These are phyloP conservation scores for Lichina pygmaea DNA, from an alignment of 495 filamentous ascomycete species.

Conservation along the genomic window DNA sequence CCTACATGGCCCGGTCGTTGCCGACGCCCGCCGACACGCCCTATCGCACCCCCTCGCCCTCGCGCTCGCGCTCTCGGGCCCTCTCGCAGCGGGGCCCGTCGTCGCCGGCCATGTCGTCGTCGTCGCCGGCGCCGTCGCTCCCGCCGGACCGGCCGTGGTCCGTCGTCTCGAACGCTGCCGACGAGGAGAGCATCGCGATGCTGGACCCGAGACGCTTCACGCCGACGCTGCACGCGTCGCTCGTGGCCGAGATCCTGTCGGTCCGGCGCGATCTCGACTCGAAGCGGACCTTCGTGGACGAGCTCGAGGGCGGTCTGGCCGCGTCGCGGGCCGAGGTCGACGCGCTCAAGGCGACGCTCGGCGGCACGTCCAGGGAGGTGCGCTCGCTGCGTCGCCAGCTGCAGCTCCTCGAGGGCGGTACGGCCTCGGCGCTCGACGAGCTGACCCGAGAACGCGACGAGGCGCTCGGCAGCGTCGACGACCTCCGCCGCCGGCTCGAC, in stretches of 20 bases:
- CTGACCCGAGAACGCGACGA: conserved; percentile 70
- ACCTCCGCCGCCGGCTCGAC: conserved; percentile 59
- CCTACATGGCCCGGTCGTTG: conserved; percentile 20
- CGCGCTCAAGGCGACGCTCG: conserved; percentile 27
- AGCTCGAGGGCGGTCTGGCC: conserved; percentile 50
- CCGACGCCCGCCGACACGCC: conserved; percentile 42
- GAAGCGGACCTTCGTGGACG: conserved; percentile 60
- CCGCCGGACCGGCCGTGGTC: conserved; percentile 20
- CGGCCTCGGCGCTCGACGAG: conserved; percentile 55
- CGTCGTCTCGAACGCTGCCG: conserved; percentile 11
- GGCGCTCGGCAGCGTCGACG: conserved; percentile 41
- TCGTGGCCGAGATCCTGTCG: conserved; percentile 80
- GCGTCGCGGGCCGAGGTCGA: conserved; percentile 47
- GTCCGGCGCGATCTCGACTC: conserved; percentile 71
- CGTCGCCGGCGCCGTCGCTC: conserved; percentile 17
- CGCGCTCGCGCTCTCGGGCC: conserved; percentile 21
- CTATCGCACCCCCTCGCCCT: conserved; percentile 32
- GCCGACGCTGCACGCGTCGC: conserved; percentile 76
- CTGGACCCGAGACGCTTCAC: conserved; percentile 82
- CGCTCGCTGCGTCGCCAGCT: conserved; percentile 66
- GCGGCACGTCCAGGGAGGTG: conserved; percentile 39
- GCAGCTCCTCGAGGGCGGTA: conserved; percentile 62
- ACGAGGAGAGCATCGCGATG: conserved; percentile 37
- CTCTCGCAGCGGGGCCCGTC: conserved; percentile 22
- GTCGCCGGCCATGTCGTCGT: conserved; percentile 33